Evolutionary conservation across 306 rosid genomes (phyloP), one percentile per base, ranked within the genome.

Genomic region (Begonia masoniana): DNA sequence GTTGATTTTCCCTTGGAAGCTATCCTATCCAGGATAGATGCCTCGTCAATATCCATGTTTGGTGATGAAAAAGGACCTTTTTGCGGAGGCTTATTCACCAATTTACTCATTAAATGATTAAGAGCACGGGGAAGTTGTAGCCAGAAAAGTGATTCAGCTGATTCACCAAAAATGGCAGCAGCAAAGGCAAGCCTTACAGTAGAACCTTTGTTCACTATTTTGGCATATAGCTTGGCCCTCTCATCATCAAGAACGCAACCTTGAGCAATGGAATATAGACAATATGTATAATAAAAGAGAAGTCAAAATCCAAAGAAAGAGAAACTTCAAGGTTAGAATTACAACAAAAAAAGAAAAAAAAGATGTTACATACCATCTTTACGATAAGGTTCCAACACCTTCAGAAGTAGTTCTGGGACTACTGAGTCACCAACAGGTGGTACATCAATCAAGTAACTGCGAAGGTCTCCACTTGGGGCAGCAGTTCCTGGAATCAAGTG

Each of bases 81-180:
- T 39, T 50, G 67, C 55, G 76, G 71, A 68, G 88, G 73, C 72
- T 83, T 91, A 47, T 61, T 75, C 23, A 70, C 82, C 52, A 74
- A 50, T 79, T 79, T 86, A 63, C 65, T 75, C 84, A 83, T 71
- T 68, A 81, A 66, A 73, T 86, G 85, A 57, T 75, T 81, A 56
- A 91, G 78, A 41, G 96, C 99, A 58, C 61, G 80, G 35, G 99
- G 83, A 54, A 91, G 60, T 59, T 91, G 94, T 52, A 91, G 78
- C 99, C 99, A 91, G 78, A 91, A 91, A 61, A 91, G 76, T 64
- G 96, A 92, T 83, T 91, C 99, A 6, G 82, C 71, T 48, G 79
- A 63, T 83, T 91, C 99, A 41, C 99, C 99, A 72, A 78, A 86
- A 46, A 83, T 61, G 54, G 92, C 92, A 56, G 99, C 99, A 36